Evolutionary conservation across 441 rosid species (phyloP).

Genomic region (Arabidopsis hybrid): DNA sequence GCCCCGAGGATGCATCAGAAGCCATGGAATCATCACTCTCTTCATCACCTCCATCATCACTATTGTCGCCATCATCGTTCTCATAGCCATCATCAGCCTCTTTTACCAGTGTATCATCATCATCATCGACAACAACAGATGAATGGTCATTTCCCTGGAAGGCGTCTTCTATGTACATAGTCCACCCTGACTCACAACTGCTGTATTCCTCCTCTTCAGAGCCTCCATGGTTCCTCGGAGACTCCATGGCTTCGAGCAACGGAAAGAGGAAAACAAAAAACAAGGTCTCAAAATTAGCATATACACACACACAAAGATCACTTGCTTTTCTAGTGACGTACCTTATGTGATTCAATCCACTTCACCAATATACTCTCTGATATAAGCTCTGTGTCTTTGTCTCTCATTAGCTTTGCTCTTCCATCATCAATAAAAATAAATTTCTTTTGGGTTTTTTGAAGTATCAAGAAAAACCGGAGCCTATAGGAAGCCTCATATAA

Average conservation of each 20-base stretch:
- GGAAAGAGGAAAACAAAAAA: constrained; percentile 30
- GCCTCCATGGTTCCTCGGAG: constrained; percentile 50
- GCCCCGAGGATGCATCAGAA: constrained; percentile 89
- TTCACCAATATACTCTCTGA: constrained; percentile 43
- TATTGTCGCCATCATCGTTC: constrained; percentile 21
- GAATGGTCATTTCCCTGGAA: constrained; percentile 40
- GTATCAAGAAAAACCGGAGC: constrained; percentile 48
- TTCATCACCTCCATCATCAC: constrained; percentile 11
- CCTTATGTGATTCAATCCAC: constrained; percentile 35
- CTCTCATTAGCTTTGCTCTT: constrained; percentile 44
- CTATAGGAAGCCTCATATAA: constrained; percentile 48
- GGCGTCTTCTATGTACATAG: constrained; percentile 67
- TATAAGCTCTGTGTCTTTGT: constrained; percentile 44
- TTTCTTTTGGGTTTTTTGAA: background rate
- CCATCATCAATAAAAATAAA: constrained; percentile 41
- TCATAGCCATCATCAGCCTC: constrained; percentile 23
- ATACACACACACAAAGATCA: constrained; percentile 29
- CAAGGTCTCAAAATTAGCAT: constrained; percentile 30
- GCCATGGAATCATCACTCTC: constrained; percentile 84
- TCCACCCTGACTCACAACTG: constrained; percentile 87
- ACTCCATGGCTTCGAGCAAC: constrained; percentile 56
- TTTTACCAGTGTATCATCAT: constrained; percentile 33
- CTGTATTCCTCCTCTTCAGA: constrained; percentile 55
- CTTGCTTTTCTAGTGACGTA: constrained; percentile 17
- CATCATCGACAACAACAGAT: constrained; percentile 39